These are phyloP conservation scores for Tagetes erecta DNA, from an alignment of 129 eudicot species.

Conservation along the genomic window DNA sequence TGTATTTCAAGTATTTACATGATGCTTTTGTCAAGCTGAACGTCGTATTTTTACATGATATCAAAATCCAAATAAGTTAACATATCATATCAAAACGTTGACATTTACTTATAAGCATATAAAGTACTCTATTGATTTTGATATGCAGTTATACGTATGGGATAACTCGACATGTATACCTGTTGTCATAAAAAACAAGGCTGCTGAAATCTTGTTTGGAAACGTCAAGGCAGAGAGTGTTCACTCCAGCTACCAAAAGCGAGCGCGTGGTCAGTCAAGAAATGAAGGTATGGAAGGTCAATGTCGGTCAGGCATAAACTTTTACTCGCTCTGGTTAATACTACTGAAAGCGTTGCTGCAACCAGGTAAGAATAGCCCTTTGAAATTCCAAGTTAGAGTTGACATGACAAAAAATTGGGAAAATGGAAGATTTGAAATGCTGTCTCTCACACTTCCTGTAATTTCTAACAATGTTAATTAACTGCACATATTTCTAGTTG, in stretches of 20 bases:
- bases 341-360: conserved; percentile 53
- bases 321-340: conserved; percentile 63
- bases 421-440: conserved; percentile 78
- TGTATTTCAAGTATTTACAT: background rate
- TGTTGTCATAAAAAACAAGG: conserved; percentile 65
- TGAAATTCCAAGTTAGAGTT: conserved; percentile 59
- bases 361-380: conserved; percentile 64
- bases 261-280: conserved; percentile 21
- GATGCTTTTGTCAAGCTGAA: background rate
- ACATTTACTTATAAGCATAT: background rate
- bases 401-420: conserved; percentile 50
- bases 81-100: background rate
- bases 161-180: conserved; percentile 66
- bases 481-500: background rate
- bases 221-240: conserved; percentile 68
- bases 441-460: conserved; percentile 48
- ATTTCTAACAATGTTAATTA: conserved; percentile 7
- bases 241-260: conserved; percentile 48
- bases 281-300: conserved; percentile 20
- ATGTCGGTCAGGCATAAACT: conserved; percentile 28
- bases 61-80: background rate
- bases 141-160: conserved; percentile 79
- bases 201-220: conserved; percentile 73
- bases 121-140: background rate
- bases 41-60: background rate